Percentiles rank a stretch among this genome's conserved stretches.
Conservation (phyloP, 305 asterid genomes). For the Salvia sclarea region DNA sequence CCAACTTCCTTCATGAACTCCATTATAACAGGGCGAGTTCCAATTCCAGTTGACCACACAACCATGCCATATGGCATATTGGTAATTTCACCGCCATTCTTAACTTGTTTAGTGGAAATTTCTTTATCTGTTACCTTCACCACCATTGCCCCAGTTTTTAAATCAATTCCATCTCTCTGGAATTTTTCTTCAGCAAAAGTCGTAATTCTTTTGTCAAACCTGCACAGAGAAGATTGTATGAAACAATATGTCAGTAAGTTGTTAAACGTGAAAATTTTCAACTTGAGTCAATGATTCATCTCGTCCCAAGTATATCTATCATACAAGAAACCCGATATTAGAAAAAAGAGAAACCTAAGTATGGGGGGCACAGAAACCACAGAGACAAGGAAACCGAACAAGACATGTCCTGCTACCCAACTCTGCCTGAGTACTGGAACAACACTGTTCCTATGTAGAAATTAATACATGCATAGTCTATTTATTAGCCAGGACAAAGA, state of each 20-base stretch:
- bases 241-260: slow-evolving; percentile 22
- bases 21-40: slow-evolving; percentile 86
- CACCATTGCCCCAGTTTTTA: slow-evolving; percentile 96
- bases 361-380: neutral
- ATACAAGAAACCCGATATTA: neutral
- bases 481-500: neutral
- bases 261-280: slow-evolving; percentile 10
- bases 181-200: slow-evolving; percentile 94
- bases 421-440: neutral
- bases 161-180: slow-evolving; percentile 80
- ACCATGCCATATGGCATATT: slow-evolving; percentile 91
- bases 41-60: slow-evolving; percentile 99
- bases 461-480: neutral
- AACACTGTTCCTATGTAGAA: neutral
- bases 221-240: slow-evolving; percentile 40
- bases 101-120: slow-evolving; percentile 72
- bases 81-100: slow-evolving; percentile 65
- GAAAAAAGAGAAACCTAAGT: neutral
- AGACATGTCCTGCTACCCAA: neutral
- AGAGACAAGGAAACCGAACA: slow-evolving; percentile 5
- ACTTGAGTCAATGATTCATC: slow-evolving; percentile 9
- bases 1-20: slow-evolving; percentile 92
- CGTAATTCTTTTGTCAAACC: slow-evolving; percentile 98
- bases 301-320: neutral
- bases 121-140: slow-evolving; percentile 81